Conservation (phyloP, 768 basidiomycete species). For the Suillus occidentalis region DNA sequence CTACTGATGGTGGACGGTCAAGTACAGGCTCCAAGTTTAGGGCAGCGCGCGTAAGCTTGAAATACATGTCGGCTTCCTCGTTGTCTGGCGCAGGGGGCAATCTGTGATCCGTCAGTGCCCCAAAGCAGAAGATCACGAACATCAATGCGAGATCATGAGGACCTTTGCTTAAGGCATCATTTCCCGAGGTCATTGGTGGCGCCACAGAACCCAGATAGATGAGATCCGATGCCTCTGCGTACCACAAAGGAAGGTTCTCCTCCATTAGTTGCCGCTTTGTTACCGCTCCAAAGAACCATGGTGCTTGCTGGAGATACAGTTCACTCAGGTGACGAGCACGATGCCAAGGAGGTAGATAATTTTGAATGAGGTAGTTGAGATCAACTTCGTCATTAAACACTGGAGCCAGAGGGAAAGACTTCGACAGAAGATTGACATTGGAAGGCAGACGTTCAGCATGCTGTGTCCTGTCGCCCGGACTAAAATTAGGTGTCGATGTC, state of each 20-base stretch:
- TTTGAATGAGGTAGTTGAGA: slow-evolving; percentile 44
- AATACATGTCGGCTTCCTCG: slow-evolving; percentile 52
- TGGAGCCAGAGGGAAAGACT: slow-evolving; percentile 51
- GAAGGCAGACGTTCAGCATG: slow-evolving; percentile 19
- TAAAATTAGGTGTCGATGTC: background rate
- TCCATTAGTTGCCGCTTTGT: slow-evolving; percentile 62
- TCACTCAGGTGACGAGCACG: slow-evolving; percentile 59
- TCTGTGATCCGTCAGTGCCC: slow-evolving; percentile 55
- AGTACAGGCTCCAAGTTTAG: slow-evolving; percentile 66
- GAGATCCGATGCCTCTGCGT: slow-evolving; percentile 44
- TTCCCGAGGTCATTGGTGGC: slow-evolving; percentile 10
- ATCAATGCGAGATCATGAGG: slow-evolving; percentile 65
- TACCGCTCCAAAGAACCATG: slow-evolving; percentile 79
- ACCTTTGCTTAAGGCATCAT: slow-evolving; percentile 24
- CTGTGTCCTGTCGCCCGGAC: background rate
- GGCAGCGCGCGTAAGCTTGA: slow-evolving; percentile 61
- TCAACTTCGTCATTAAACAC: slow-evolving; percentile 36
- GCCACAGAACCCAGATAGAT: slow-evolving; percentile 26
- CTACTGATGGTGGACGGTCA: slow-evolving; percentile 69
- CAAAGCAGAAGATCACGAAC: slow-evolving; percentile 63
- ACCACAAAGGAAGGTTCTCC: slow-evolving; percentile 67
- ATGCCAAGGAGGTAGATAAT: slow-evolving; percentile 57
- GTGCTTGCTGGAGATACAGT: slow-evolving; percentile 76
- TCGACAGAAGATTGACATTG: slow-evolving; percentile 29
- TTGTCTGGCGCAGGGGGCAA: slow-evolving; percentile 55